Base-by-base conservation (phyloP, 1,139 yeast species). In the Suhomyces kunorum region DNA sequence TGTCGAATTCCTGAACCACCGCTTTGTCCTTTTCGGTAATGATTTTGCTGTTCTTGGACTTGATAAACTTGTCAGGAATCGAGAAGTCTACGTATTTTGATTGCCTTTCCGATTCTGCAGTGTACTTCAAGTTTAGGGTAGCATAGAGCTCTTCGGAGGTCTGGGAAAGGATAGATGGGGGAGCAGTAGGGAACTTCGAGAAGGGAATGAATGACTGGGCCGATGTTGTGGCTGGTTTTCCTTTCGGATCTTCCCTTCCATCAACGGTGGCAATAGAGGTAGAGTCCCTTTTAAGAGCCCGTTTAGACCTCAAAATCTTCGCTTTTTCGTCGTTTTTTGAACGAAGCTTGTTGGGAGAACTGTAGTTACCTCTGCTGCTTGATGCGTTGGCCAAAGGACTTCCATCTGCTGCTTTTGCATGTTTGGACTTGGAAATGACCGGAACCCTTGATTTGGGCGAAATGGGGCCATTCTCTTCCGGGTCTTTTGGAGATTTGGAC, bases 1-100 rank as follows among this genome's bases (percentile, higher is more conserved):
- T 53, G 36, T 61, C 66, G 22, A 63, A 50, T 44, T 55, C 64
- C 15, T 60, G 58, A 23, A 62, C 53, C 39, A 63, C 44, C 6
- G 59, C 60, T 23, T 54, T 48, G 33, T 62, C 67, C 43, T 58
- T 55, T 5, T 53, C 56, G 23, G 63, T 59, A 20, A 61, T 46
- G 33, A 54, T 49, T 13, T 54, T 53, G 25, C 46, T 51, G 13
- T 50, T 53, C 39, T 49, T 54, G 23, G 60, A 46, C 46, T 61
- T 64, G 16, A 66, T 51, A 42, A 49, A 59, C 42, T 63, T 55
- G 32, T 58, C 54, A 5, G 74, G 71, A 24, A 69, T 65, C 17
- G 51, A 51, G 37, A 68, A 65, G 38, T 64, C 59, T 5, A 64
- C 57, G 32, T 51, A 53, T 12, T 29, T 20, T 13, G 34, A 34